phyloP scores from a whole-genome alignment of 768 basidiomycete genomes.

The Russula olivacea region DNA sequence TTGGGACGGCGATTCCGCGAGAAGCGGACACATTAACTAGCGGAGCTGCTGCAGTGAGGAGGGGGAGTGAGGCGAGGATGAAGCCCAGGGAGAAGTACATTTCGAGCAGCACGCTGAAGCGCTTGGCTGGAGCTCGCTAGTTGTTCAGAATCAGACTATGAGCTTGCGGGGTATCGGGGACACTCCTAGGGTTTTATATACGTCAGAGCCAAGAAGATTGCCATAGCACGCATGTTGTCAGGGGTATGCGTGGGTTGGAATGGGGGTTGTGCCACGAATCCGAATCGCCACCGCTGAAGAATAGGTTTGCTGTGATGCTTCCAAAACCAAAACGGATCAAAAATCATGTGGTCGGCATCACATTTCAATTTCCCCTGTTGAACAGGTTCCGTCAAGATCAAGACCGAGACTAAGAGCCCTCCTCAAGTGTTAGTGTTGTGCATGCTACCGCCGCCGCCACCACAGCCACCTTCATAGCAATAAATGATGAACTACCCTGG shows the following conservation, averaged over 20 bases:
- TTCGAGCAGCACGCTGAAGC: neutral
- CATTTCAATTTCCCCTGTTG: neutral
- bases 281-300: too few relatives aligned
- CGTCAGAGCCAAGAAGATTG: neutral
- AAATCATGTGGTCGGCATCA: neutral
- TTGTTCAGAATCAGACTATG: neutral
- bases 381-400: neutral
- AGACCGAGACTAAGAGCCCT: neutral
- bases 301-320: neutral
- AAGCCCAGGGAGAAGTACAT: slow-evolving; percentile 9
- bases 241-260: neutral
- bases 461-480: neutral
- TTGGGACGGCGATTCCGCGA: slow-evolving; percentile 1
- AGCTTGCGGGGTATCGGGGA: neutral
- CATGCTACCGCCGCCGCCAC: neutral
- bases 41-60: slow-evolving; percentile 5
- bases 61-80: slow-evolving; percentile 8
- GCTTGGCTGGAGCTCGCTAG: neutral
- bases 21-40: neutral
- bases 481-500: neutral
- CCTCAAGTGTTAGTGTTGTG: neutral
- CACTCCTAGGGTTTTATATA: neutral
- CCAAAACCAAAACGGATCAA: neutral
- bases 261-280: too few relatives aligned
- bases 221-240: neutral